Base-by-base conservation (phyloP, 2,329 filamentous ascomycete genomes). In the Drechslerella dactyloides region DNA sequence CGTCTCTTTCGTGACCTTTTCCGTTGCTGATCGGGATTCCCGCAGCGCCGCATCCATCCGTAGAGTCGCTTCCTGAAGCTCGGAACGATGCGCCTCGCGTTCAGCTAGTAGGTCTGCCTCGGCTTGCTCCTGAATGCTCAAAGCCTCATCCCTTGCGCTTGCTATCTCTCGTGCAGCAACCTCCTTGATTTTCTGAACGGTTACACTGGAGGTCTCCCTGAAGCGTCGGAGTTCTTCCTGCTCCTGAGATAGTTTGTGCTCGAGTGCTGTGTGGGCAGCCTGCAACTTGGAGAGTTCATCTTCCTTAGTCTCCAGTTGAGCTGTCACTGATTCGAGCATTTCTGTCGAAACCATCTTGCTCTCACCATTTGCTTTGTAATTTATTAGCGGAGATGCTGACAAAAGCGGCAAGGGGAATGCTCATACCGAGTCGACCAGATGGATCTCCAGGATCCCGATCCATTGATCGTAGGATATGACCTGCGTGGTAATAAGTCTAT, bases 281-380 rank as follows among this genome's bases (percentile, higher is more conserved):
- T 87, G 85, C 30, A 85, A 78, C 48, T 84, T 84, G 69, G 86
- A 82, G 30, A 88, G 80, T 0, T 81, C 82, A 73, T 85, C 82
- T 21, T 87, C 87, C 74, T 89, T 91, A 69, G 93, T 88, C 69
- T 90, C 87, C 0, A 96, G 80, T 78, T 97, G 89, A 2, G 84
- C 84, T 55, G 91, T 87, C 33, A 99, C 82, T 0, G 89, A 89
- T 78, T 99, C 94, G 2, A 99, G 90, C 40, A 97, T 82, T 76
- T 97, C 91, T 44, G 93, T 86, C n/a, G 96, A 96, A 40, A 99
- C 90, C 2, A 93, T 93, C 77, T 93, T 93, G 75, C 94, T 88
- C 10, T 93, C 82, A 0, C 90, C 90, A 77, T 93, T 91, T 48
- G 88, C 84, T 64, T 92, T 83, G 19, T 21, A 7, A 23, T 15